Percentiles rank a stretch among this genome's conserved stretches.
These are phyloP conservation scores for Annona squamosa DNA, from an alignment of 164 flowering plant species.

Conservation along the genomic window DNA sequence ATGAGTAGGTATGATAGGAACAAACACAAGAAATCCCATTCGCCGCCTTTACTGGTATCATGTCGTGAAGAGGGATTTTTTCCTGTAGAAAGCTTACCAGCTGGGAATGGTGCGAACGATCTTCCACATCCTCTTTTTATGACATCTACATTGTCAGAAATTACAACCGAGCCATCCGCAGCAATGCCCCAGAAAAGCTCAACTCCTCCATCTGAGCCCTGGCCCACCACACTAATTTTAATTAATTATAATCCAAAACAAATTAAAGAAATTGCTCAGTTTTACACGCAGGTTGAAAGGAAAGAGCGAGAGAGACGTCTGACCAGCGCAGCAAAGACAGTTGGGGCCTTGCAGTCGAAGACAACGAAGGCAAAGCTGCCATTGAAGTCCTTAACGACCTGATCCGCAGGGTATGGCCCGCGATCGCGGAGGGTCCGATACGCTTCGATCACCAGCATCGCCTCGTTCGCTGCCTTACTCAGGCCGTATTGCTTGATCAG, in stretches of 20 bases:
- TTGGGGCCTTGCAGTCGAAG: constrained; percentile 56
- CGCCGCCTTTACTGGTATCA: too few species aligned
- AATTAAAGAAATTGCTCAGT: not conserved
- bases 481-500: constrained; percentile 74
- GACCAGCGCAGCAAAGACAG: constrained; percentile 63
- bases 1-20: too few species aligned
- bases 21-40: too few species aligned
- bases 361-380: constrained; percentile 83
- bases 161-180: constrained; percentile 84
- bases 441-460: constrained; percentile 72
- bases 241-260: too few species aligned
- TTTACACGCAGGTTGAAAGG: not conserved
- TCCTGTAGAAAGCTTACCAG: constrained; percentile 30
- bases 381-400: constrained; percentile 78
- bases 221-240: not conserved
- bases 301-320: not conserved
- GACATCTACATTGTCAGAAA: constrained; percentile 63
- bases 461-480: constrained; percentile 54
- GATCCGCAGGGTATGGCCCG: constrained; percentile 89
- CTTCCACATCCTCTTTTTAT: constrained; percentile 78
- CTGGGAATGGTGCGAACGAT: constrained; percentile 87
- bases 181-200: constrained; percentile 77
- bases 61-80: too few species aligned
- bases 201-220: constrained; percentile 9
- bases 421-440: constrained; percentile 78